phyloP scores from a whole-genome alignment of 139 green algal genomes.

The Chlorella sp. region DNA sequence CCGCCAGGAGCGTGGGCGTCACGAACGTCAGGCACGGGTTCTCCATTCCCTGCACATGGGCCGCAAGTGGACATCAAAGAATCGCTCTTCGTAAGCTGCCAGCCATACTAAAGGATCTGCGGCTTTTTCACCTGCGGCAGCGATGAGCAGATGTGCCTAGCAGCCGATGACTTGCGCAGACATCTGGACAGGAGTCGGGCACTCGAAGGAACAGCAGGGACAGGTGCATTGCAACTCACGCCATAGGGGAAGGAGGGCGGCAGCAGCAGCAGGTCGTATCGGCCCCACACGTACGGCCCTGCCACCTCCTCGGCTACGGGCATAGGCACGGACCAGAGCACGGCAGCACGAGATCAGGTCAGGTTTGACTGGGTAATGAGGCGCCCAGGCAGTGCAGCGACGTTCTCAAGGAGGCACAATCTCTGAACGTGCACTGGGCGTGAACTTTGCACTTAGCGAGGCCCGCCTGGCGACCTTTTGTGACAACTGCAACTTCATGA shows the following conservation, averaged over 20 bases:
- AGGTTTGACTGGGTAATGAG: too few relatives aligned
- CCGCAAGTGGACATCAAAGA: too few relatives aligned
- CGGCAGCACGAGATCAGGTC: too few relatives aligned
- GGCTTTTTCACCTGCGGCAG: background rate
- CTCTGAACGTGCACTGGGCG: background rate
- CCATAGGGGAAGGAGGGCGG: constrained; percentile 85
- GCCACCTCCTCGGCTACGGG: constrained; percentile 76
- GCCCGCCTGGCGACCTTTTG: background rate
- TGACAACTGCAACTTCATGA: background rate
- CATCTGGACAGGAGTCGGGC: background rate
- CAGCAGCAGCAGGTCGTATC: constrained; percentile 92
- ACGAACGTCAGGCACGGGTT: constrained; percentile 80
- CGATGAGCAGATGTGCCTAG: background rate
- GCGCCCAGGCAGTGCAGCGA: too few relatives aligned
- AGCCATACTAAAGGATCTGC: background rate
- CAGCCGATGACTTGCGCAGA: background rate
- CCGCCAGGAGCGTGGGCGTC: constrained; percentile 87
- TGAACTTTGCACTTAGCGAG: background rate
- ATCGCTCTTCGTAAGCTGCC: too few relatives aligned
- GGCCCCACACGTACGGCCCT: constrained; percentile 85
- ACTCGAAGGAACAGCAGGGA: background rate
- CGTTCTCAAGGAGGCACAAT: too few relatives aligned
- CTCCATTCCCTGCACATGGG: constrained; percentile 57
- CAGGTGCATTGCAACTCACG: constrained; percentile 8
- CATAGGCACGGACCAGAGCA: too few relatives aligned